Evolutionary conservation across 139 green algal species (phyloP).

Genomic region (Helicosporidium sp.): DNA sequence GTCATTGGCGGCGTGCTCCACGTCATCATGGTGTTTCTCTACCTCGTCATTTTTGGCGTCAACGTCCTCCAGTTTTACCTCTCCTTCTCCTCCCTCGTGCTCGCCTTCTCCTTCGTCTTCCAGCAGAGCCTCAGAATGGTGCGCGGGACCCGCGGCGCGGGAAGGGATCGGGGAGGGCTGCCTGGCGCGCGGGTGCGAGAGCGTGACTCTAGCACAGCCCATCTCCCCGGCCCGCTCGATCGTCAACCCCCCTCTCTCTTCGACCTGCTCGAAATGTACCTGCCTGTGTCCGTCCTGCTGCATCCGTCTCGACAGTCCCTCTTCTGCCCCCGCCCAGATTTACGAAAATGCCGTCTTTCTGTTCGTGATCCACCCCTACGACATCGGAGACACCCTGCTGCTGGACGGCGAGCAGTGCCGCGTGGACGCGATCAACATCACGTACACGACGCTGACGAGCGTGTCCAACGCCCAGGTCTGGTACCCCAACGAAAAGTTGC

Average conservation of each 20-base stretch:
- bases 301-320: no score
- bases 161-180: background rate
- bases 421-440: slow-evolving; percentile 30
- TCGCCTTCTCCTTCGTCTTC: slow-evolving; percentile 18
- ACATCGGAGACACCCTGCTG: slow-evolving; percentile 31
- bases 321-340: no score
- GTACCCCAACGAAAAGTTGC: slow-evolving; percentile 31
- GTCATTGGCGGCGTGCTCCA: slow-evolving; percentile 22
- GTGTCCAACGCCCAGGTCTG: slow-evolving; percentile 9
- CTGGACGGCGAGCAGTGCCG: slow-evolving; percentile 8
- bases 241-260: background rate
- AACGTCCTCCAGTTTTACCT: background rate
- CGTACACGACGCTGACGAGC: slow-evolving; percentile 2
- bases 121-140: slow-evolving; percentile 13
- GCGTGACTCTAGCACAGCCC: background rate
- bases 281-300: no score
- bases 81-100: slow-evolving; percentile 3
- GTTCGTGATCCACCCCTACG: slow-evolving; percentile 23
- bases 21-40: slow-evolving; percentile 26
- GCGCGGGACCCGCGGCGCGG: background rate
- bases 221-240: background rate
- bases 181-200: background rate
- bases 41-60: slow-evolving; percentile 41
- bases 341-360: slow-evolving; percentile 21
- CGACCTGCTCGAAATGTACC: no score